Percentiles rank a stretch among this genome's conserved stretches.
Conservation (phyloP, 2,329 filamentous ascomycete genomes). For the Verticillium nonalfalfae region DNA sequence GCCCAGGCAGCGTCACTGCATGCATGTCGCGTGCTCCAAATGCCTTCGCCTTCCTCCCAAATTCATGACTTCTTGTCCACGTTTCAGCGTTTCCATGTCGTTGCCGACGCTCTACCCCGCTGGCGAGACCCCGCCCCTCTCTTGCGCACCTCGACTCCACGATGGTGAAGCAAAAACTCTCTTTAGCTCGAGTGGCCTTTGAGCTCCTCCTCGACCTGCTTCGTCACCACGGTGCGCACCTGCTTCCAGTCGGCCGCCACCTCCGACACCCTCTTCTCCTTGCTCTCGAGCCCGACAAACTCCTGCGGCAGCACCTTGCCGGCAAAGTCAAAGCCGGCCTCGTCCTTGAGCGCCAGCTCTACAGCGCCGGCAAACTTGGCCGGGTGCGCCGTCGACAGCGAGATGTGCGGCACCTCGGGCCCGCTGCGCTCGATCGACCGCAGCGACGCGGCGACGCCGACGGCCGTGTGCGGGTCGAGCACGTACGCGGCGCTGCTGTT, state of each 20-base stretch:
- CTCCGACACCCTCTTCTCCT: slow-evolving; percentile 65
- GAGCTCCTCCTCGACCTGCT: slow-evolving; percentile 64
- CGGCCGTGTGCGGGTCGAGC: slow-evolving; percentile 86
- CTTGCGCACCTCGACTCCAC: too few relatives aligned
- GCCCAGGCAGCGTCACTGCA: background rate
- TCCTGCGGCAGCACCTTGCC: slow-evolving; percentile 71
- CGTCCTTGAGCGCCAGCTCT: slow-evolving; percentile 65
- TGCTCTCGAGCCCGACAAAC: slow-evolving; percentile 71
- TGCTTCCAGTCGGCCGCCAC: slow-evolving; percentile 68
- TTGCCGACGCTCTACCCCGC: background rate
- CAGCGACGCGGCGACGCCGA: slow-evolving; percentile 72
- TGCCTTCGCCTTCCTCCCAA: background rate
- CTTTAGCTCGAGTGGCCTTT: slow-evolving; percentile 2
- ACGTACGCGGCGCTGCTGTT: slow-evolving; percentile 62
- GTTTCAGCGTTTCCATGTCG: background rate
- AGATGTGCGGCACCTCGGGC: slow-evolving; percentile 61
- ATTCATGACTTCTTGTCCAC: background rate
- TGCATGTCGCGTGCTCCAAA: background rate
- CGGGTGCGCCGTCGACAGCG: slow-evolving; percentile 88
- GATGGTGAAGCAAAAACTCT: too few relatives aligned
- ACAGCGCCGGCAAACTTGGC: slow-evolving; percentile 91
- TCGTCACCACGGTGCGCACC: slow-evolving; percentile 69
- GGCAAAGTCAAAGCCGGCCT: slow-evolving; percentile 69
- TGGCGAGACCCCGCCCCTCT: too few relatives aligned
- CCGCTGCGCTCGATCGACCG: slow-evolving; percentile 56